A percentile compares a stretch with the other conserved stretches of the same genome.
Evolutionary conservation across 345 rosid species (phyloP).

Genomic region (Physaria fendleri): DNA sequence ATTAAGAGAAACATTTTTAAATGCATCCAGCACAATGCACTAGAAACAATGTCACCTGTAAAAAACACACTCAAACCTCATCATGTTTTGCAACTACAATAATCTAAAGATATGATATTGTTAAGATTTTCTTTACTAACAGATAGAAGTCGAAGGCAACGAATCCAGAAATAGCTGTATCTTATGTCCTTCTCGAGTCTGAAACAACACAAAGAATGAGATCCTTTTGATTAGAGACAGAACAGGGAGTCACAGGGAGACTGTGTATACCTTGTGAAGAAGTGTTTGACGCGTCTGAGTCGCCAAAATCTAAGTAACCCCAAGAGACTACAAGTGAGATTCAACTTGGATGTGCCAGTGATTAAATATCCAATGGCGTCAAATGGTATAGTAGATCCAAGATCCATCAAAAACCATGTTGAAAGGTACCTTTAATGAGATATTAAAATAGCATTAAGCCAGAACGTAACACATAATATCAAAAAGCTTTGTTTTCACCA

Average conservation of each 20-base stretch:
- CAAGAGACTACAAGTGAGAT: constrained; percentile 48
- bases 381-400: constrained; percentile 86
- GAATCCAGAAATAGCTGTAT: constrained; percentile 72
- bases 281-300: constrained; percentile 63
- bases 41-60: constrained; percentile 66
- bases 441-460: constrained; percentile 6
- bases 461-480: constrained; percentile 3
- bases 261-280: constrained; percentile 68
- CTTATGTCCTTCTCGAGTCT: constrained; percentile 96
- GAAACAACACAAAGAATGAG: not conserved
- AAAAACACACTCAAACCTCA: not conserved
- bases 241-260: not conserved
- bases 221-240: not conserved
- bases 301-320: constrained; percentile 85
- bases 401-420: constrained; percentile 91
- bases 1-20: too few relatives aligned
- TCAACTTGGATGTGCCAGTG: constrained; percentile 46
- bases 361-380: constrained; percentile 52
- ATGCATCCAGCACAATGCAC: constrained; percentile 87
- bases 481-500: not conserved
- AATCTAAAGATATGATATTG: not conserved
- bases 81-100: constrained; percentile 1
- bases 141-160: constrained; percentile 57
- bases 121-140: constrained; percentile 35
- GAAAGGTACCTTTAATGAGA: constrained; percentile 55